A percentile compares a stretch with the other conserved stretches of the same genome.
Conservation (phyloP, 2,329 filamentous ascomycete genomes). For the Ophiostoma tasmaniense region DNA sequence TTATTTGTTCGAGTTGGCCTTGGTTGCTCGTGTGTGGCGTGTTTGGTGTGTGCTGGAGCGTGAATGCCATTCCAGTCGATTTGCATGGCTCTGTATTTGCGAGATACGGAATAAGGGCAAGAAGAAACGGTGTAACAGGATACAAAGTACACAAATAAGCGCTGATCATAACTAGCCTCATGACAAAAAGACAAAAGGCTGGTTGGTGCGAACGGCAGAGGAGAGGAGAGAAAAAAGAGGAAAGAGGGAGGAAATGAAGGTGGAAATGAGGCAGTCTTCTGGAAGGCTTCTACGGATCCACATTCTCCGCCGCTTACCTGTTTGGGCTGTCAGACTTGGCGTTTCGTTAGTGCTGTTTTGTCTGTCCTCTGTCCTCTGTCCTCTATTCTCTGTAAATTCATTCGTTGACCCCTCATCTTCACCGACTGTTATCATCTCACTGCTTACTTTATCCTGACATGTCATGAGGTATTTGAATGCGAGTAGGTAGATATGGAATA, state of each 20-base stretch:
- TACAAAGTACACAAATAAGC: not conserved
- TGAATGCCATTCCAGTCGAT: too few species aligned
- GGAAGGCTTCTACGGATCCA: constrained; percentile 1
- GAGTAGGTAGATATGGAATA: too few species aligned
- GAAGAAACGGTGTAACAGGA: too few species aligned
- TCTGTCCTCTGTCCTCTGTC: not conserved
- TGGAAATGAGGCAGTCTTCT: constrained; percentile 7
- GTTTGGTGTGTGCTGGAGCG: too few species aligned
- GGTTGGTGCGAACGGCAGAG: too few species aligned
- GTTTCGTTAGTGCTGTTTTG: not conserved
- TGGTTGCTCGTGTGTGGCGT: too few species aligned
- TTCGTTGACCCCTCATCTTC: not conserved
- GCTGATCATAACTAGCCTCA: too few species aligned
- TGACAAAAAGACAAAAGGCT: too few species aligned
- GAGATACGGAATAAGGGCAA: too few species aligned
- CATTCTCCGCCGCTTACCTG: not conserved
- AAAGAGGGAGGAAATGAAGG: not conserved
- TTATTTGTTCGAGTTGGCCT: too few species aligned
- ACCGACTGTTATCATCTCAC: not conserved
- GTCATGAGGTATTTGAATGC: not conserved
- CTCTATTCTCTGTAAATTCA: not conserved
- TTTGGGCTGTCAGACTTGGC: not conserved
- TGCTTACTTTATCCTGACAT: not conserved
- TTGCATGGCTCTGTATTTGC: too few species aligned
- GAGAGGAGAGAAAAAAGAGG: too few species aligned